Evolutionary conservation across 306 rosid species (phyloP), one percentile per base, ranked within the genome.

Genomic region (Quercus suber): DNA sequence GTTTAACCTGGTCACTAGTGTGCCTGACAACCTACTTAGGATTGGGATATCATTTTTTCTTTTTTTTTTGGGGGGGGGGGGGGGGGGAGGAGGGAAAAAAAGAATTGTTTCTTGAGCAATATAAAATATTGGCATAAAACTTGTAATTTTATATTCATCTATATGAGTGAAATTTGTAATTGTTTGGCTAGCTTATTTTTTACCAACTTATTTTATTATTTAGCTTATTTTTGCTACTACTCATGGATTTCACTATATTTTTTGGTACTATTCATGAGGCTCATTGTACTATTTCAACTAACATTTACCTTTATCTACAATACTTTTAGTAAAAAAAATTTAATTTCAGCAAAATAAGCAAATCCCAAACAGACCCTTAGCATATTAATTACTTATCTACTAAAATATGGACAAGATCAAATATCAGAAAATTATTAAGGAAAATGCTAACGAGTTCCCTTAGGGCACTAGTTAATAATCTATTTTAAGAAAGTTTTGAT

Each of bases 181-280:
- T 5, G 7, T 35, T 35, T 35, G 8, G 7, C 41, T 1, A 5
- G 41, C 8, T 33, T 35, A 35, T 35, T 35, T 35, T 35, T 35
- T 35, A 2, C 8, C 8, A 35, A 35, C 41, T 35, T 35, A 35
- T 35, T 35, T 6, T 35, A 35, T 0, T 35, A 35, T 35, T 35
- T 2, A 35, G 7, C 41, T 35, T 35, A 5, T 35, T 35, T 35
- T 35, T 35, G 41, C 0, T 6, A 33, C 7, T 33, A 33, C 5
- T 33, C 8, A 33, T 33, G 0, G 0, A 7, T 5, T 0, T 0
- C 2, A 33, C 0, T 5, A 0, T 0, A 33, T 0, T 33, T 5
- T 33, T 33, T 33, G 37, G 0, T 33, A 35, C 8, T 35, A 35
- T 35, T 35, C 41, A 35, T 35, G 1, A 0, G 2, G 5, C 0